Evolutionary conservation across 345 rosid genomes (phyloP).

Genomic region (Sisymbrium altissimum): DNA sequence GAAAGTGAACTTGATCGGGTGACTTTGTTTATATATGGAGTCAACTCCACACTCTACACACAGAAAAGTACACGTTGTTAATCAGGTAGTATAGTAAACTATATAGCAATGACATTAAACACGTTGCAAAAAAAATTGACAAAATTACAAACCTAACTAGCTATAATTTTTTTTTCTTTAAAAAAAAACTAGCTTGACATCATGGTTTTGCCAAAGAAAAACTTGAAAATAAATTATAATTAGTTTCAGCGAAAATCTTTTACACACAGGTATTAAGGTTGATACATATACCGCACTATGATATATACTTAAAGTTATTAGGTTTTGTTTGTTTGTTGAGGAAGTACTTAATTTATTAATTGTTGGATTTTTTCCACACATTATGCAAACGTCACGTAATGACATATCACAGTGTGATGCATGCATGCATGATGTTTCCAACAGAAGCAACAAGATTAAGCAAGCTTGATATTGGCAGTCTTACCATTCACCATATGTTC

Average conservation of each 20-base stretch:
- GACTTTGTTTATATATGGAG: background rate
- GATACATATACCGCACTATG: background rate
- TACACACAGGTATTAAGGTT: background rate
- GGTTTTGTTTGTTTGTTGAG: background rate
- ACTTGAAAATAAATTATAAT: background rate
- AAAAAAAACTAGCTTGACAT: background rate
- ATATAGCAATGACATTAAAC: background rate
- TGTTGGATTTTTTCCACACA: slow-evolving; percentile 1
- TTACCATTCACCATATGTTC: background rate
- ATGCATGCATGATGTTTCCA: slow-evolving; percentile 7
- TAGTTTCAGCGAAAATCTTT: background rate
- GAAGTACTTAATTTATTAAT: background rate
- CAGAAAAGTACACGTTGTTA: background rate
- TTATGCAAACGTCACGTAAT: background rate
- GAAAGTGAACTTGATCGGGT: background rate
- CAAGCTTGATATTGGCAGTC: background rate
- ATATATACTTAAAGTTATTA: background rate
- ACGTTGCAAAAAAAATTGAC: background rate
- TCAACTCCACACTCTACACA: background rate
- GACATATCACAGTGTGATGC: background rate
- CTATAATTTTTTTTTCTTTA: no score
- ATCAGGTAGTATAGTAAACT: background rate
- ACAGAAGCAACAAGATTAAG: background rate
- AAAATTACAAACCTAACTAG: background rate
- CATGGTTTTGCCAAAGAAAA: background rate